Conservation (phyloP, 129 eudicot species). For the Saussurea involucrata region DNA sequence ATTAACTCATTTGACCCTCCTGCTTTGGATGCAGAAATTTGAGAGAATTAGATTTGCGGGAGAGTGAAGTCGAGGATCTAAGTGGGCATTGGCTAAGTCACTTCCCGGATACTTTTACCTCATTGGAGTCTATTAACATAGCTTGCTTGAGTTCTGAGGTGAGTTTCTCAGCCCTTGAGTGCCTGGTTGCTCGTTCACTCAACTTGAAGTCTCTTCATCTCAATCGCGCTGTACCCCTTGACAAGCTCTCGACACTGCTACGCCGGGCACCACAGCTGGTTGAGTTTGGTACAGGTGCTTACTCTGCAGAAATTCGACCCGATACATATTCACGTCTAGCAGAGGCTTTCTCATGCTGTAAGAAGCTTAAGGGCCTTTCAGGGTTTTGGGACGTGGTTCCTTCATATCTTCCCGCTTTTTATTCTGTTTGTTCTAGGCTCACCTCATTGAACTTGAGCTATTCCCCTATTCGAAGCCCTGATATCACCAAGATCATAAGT, state of each 20-base stretch:
- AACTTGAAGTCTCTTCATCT: conserved; percentile 63
- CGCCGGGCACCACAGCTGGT: conserved; percentile 63
- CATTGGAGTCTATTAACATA: conserved; percentile 62
- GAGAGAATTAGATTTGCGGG: conserved; percentile 60
- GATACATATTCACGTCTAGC: conserved; percentile 40
- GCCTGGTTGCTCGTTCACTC: conserved; percentile 65
- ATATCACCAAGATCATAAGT: conserved; percentile 57
- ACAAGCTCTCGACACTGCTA: conserved; percentile 52
- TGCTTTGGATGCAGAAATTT: conserved; percentile 39
- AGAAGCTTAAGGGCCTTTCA: conserved; percentile 63
- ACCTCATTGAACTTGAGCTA: conserved; percentile 74
- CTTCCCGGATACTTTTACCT: conserved; percentile 62
- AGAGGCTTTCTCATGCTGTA: conserved; percentile 60
- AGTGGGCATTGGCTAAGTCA: conserved; percentile 81
- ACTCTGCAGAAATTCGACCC: conserved; percentile 53
- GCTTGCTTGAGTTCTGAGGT: conserved; percentile 69
- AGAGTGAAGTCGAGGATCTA: conserved; percentile 75
- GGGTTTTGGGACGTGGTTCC: conserved; percentile 84
- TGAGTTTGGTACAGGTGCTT: conserved; percentile 75
- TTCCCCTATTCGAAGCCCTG: conserved; percentile 58
- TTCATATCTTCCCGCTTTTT: conserved; percentile 63
- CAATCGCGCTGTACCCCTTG: conserved; percentile 72
- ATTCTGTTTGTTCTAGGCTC: conserved; percentile 59
- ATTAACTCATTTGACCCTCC: not conserved
- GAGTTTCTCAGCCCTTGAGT: conserved; percentile 61